A percentile compares a stretch with the other conserved stretches of the same genome.
Conservation (phyloP, 208 protist genomes). For the Trypanosoma avium region DNA sequence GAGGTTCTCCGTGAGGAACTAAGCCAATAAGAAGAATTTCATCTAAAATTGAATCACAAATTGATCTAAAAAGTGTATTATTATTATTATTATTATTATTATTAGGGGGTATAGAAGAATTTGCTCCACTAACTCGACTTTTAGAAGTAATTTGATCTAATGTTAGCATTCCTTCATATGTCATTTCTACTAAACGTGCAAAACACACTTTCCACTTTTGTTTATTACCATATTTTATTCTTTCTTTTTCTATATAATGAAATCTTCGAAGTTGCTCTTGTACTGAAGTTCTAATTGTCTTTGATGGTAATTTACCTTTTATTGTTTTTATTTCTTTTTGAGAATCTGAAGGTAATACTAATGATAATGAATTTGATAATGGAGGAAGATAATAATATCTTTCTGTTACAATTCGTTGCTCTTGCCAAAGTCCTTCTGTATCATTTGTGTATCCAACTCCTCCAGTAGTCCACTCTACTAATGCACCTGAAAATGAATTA, state of each 20-base stretch:
- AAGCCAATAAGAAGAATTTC: slow-evolving; percentile 57
- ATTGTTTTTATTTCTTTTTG: not conserved
- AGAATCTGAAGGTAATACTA: too few species aligned
- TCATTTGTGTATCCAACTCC: slow-evolving; percentile 61
- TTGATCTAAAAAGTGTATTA: too few species aligned
- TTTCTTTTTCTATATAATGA: slow-evolving; percentile 1
- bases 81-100: too few species aligned
- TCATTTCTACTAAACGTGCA: slow-evolving; percentile 22
- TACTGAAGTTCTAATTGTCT: slow-evolving; percentile 40
- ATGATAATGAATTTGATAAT: too few species aligned
- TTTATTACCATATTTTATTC: not conserved
- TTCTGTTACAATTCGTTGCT: slow-evolving; percentile 44
- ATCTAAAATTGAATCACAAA: slow-evolving; percentile 51
- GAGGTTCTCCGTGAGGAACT: slow-evolving; percentile 44
- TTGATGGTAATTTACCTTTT: not conserved
- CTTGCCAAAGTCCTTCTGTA: slow-evolving; percentile 52
- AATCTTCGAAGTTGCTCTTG: slow-evolving; percentile 53
- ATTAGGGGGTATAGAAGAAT: too few species aligned
- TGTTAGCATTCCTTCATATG: not conserved
- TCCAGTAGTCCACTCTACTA: slow-evolving; percentile 68
- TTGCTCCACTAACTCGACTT: not conserved
- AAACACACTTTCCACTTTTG: slow-evolving; percentile 21
- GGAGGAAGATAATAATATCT: slow-evolving; percentile 50
- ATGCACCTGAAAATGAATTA: slow-evolving; percentile 22
- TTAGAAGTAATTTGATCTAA: not conserved